Evolutionary conservation across 2,329 filamentous ascomycete species (phyloP).

Genomic region (Rhytidhysteron rufulum): DNA sequence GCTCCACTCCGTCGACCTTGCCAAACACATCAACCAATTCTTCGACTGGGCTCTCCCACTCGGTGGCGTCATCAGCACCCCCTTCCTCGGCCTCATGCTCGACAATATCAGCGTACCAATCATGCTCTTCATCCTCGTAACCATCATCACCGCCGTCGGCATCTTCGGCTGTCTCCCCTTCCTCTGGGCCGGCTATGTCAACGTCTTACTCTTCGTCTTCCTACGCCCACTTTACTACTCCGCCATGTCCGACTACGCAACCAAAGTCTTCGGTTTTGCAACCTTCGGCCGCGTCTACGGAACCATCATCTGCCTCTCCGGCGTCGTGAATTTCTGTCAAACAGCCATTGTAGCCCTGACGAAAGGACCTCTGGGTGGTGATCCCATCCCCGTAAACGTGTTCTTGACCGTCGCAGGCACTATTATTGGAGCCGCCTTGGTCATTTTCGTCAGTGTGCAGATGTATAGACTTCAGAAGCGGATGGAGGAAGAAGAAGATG

Average conservation of each 20-base stretch:
- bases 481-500: conserved; percentile 32
- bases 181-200: conserved; percentile 68
- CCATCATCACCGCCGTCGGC: conserved; percentile 68
- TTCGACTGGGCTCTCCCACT: conserved; percentile 82
- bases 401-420: conserved; percentile 60
- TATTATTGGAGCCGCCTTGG: conserved; percentile 60
- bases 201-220: conserved; percentile 73
- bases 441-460: conserved; percentile 39
- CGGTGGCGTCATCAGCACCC: conserved; percentile 74
- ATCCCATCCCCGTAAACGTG: conserved; percentile 74
- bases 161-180: conserved; percentile 68
- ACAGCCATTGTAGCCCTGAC: conserved; percentile 73
- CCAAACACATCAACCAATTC: conserved; percentile 69
- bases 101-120: conserved; percentile 69
- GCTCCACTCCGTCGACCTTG: conserved; percentile 57
- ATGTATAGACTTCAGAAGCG: conserved; percentile 26
- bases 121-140: conserved; percentile 66
- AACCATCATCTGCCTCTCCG: conserved; percentile 78
- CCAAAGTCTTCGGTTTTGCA: conserved; percentile 85
- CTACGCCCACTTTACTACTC: conserved; percentile 89
- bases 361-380: conserved; percentile 63
- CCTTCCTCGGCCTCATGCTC: conserved; percentile 76
- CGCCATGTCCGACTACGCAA: conserved; percentile 58
- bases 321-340: conserved; percentile 77
- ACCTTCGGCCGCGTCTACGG: conserved; percentile 91